Percentiles rank a stretch among this genome's conserved stretches.
Evolutionary conservation across 768 basidiomycete species (phyloP).

Genomic region (Fomitopsis pulvina): DNA sequence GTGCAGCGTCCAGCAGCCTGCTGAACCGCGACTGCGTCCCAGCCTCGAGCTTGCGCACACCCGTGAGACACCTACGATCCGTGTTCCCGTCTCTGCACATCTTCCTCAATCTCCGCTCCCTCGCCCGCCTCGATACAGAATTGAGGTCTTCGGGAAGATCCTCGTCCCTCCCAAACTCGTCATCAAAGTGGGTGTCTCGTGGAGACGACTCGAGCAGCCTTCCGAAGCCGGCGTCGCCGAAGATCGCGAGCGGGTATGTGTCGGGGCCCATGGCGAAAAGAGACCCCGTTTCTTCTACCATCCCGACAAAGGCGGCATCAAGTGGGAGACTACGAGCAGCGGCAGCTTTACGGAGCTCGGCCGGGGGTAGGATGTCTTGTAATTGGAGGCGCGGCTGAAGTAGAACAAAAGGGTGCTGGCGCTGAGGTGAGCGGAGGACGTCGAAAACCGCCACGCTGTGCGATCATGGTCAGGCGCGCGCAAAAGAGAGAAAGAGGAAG

Average conservation of each 20-base stretch:
- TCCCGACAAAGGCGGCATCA: slow-evolving; percentile 75
- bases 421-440: slow-evolving; percentile 43
- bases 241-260: slow-evolving; percentile 76
- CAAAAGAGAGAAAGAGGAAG: background rate
- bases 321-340: slow-evolving; percentile 43
- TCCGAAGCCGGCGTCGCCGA: slow-evolving; percentile 36
- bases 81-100: slow-evolving; percentile 29
- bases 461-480: background rate
- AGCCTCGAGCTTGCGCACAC: slow-evolving; percentile 48
- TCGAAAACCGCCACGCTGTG: slow-evolving; percentile 79
- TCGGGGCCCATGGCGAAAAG: slow-evolving; percentile 83
- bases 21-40: slow-evolving; percentile 35
- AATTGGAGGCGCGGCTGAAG: slow-evolving; percentile 81
- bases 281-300: slow-evolving; percentile 63
- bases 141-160: slow-evolving; percentile 40
- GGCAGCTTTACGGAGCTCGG: slow-evolving; percentile 25
- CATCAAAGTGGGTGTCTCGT: slow-evolving; percentile 20
- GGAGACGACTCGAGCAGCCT: slow-evolving; percentile 30
- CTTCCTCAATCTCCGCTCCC: slow-evolving; percentile 36
- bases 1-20: slow-evolving; percentile 56
- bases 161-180: slow-evolving; percentile 5
- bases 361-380: slow-evolving; percentile 58
- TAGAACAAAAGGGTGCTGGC: slow-evolving; percentile 67
- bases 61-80: slow-evolving; percentile 57
- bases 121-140: slow-evolving; percentile 28